Evolutionary conservation across 2,329 filamentous ascomycete species (phyloP).

Genomic region (Aspergillus tamarii): DNA sequence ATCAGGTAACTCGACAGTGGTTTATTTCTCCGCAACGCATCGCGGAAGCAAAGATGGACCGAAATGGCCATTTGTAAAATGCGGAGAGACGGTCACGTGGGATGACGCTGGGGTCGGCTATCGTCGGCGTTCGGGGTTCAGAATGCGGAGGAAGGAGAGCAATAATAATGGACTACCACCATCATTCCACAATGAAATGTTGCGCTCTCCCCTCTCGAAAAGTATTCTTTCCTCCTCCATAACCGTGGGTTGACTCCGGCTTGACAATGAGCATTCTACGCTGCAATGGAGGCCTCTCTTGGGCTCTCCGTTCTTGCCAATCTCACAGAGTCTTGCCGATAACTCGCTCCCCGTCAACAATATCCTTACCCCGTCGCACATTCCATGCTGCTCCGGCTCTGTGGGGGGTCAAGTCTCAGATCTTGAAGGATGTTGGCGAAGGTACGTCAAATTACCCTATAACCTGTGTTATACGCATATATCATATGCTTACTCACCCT

Average conservation of each 20-base stretch:
- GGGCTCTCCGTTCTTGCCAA: constrained; percentile 30
- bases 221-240: constrained; percentile 2
- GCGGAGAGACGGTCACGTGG: constrained; percentile 30
- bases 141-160: constrained; percentile 17
- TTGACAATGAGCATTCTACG: constrained; percentile 36
- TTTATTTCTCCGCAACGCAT: constrained; percentile 1
- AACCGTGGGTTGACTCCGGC: constrained; percentile 1
- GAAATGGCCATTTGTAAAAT: constrained; percentile 9
- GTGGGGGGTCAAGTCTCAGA: constrained; percentile 43
- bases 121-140: constrained; percentile 23
- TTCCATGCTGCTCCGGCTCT: constrained; percentile 41
- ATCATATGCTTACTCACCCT: constrained; percentile 21
- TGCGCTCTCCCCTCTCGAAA: constrained; percentile 7
- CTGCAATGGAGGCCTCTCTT: constrained; percentile 32
- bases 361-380: constrained; percentile 30
- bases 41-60: constrained; percentile 12
- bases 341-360: constrained; percentile 24
- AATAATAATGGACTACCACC: constrained; percentile 4
- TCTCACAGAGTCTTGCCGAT: constrained; percentile 31
- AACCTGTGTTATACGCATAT: not conserved
- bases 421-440: constrained; percentile 49
- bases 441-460: constrained; percentile 28
- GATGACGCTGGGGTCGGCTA: constrained; percentile 27
- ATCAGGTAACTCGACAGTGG: not conserved
- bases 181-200: constrained; percentile 13